A percentile compares a stretch with the other conserved stretches of the same genome.
Evolutionary conservation across 306 rosid species (phyloP).

Genomic region (Prunus salicina): DNA sequence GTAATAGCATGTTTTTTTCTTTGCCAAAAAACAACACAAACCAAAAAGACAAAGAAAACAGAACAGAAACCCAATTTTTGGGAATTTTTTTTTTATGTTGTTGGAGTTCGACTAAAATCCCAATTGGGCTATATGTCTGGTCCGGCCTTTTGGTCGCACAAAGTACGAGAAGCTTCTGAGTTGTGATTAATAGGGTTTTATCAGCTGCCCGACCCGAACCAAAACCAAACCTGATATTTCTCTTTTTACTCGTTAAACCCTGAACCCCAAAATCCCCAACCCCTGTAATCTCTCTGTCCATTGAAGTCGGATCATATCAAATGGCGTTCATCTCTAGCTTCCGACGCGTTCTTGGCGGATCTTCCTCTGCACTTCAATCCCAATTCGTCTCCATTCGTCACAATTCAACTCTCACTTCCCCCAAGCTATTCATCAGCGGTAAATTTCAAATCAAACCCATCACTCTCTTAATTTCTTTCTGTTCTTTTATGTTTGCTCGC

Average conservation of each 20-base stretch:
- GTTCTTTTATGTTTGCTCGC: not conserved
- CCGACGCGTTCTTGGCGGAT: constrained; percentile 41
- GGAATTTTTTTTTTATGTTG: too few species aligned
- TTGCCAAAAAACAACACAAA: too few species aligned
- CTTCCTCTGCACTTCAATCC: constrained; percentile 37
- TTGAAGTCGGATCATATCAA: not conserved
- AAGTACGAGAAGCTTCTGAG: not conserved
- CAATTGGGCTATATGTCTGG: not conserved
- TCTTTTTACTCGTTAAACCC: not conserved
- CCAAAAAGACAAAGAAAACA: too few species aligned
- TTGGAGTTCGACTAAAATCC: too few species aligned
- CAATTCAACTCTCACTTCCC: constrained; percentile 73
- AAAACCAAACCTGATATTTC: not conserved
- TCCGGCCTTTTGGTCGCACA: not conserved
- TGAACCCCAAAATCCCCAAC: constrained; percentile 2
- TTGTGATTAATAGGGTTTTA: not conserved
- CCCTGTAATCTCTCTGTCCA: not conserved
- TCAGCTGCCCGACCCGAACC: not conserved
- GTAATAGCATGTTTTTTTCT: too few species aligned
- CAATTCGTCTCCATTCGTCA: constrained; percentile 44
- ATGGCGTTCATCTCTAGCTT: constrained; percentile 58
- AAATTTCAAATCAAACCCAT: not conserved
- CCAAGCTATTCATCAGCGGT: constrained; percentile 82
- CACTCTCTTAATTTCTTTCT: not conserved
- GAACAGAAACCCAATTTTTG: too few species aligned